Base-by-base conservation (phyloP, 2,329 filamentous ascomycete species). In the Exophiala bonariae region DNA sequence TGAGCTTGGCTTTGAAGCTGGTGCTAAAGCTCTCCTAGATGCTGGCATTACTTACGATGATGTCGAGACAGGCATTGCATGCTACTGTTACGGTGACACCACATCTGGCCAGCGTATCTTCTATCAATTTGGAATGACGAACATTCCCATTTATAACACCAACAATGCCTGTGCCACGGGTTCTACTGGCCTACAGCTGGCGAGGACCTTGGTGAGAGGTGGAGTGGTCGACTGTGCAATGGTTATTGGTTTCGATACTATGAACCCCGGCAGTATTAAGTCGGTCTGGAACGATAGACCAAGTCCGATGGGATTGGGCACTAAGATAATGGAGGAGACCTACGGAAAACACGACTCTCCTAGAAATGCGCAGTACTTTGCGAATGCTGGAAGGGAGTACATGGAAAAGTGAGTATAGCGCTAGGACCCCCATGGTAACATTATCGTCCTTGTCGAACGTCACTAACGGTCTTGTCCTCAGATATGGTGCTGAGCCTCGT, bases 111-210 rank as follows among this genome's bases (percentile, higher is more conserved):
- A 97, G 76, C 86, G 93, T 56, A 89, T 96, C 63, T 96, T 97
- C 74, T 97, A 97, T 74, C 92, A 97, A 73, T 96, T 97, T 69
- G 93, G 92, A 74, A 91, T 97, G 85, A 96, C 91, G 31, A 79
- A 86, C 63, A 96, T 97, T 60, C 92, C 92, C 62, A 89, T 97
- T 66, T 91, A 95, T 78, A 97, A 97, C 65, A 59, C 56, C 33
- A 96, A 96, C 80, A 97, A 97, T 78, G 96, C 96, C 75, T 97
- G 92, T 78, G 89, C 88, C 2, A 97, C 92, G 1, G 93, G 92
- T 11, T 89, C 85, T 2, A 96, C 92, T 0, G 93, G 92, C 4
- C 74, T 97, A 48, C 83, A 85, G 64, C 86, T 97, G 78, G 93
- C 80, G 1, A 78, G 90, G 22, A 89, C 85, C 39, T 78, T 95